Conservation (phyloP, 208 protist genomes). For the Lotmaria passim region DNA sequence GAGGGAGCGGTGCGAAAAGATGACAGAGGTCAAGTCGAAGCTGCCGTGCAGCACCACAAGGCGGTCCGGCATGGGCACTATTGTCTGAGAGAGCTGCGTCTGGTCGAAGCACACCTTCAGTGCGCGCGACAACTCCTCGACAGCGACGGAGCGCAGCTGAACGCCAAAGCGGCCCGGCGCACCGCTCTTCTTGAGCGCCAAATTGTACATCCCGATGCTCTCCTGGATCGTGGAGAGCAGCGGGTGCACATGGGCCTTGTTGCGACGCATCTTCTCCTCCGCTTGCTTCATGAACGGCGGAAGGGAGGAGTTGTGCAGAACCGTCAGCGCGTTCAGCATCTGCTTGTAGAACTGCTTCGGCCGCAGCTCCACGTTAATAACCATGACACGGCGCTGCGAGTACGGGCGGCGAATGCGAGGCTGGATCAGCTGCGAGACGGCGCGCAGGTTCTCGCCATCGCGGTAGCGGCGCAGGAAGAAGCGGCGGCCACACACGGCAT, state of each 20-base stretch:
- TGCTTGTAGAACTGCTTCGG: constrained; percentile 64
- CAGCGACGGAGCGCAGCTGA: constrained; percentile 35
- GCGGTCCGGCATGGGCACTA: constrained; percentile 57
- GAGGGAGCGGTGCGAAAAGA: constrained; percentile 77
- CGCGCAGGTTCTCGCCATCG: constrained; percentile 64
- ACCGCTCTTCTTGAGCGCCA: constrained; percentile 33
- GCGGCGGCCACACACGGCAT: constrained; percentile 66
- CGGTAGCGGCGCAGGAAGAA: constrained; percentile 74
- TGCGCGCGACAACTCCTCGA: constrained; percentile 47
- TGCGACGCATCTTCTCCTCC: constrained; percentile 43
- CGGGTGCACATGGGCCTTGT: constrained; percentile 39
- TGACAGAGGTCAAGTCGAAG: constrained; percentile 57
- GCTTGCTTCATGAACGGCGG: constrained; percentile 56
- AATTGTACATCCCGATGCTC: constrained; percentile 51
- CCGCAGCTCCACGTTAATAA: constrained; percentile 64
- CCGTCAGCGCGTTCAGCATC: constrained; percentile 43
- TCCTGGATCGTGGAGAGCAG: constrained; percentile 47
- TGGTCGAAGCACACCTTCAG: constrained; percentile 56
- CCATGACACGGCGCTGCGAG: constrained; percentile 60
- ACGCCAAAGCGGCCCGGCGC: constrained; percentile 25
- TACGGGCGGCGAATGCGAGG: constrained; percentile 73
- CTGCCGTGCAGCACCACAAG: constrained; percentile 66
- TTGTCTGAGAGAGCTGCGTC: constrained; percentile 54
- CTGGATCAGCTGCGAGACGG: constrained; percentile 63
- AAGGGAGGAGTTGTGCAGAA: constrained; percentile 60